A percentile compares a stretch with the other conserved stretches of the same genome.
Evolutionary conservation across 2,329 filamentous ascomycete species (phyloP).

Genomic region (Sporothrix sp.): DNA sequence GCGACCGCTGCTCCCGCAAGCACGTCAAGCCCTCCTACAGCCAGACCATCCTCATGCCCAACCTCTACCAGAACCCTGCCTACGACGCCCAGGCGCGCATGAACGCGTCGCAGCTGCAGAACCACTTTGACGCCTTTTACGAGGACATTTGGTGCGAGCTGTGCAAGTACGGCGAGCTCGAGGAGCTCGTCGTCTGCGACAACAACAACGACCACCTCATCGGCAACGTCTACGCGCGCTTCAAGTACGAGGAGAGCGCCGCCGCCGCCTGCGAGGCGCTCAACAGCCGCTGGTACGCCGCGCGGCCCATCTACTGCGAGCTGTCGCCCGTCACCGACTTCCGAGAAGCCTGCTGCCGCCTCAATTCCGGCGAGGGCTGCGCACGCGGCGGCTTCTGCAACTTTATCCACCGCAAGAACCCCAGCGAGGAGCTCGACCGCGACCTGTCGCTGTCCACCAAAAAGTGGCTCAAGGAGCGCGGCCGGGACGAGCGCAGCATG

Average conservation of each 20-base stretch:
- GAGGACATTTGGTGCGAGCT: slow-evolving; percentile 99
- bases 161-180: slow-evolving; percentile 95
- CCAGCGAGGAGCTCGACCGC: slow-evolving; percentile 74
- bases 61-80: slow-evolving; percentile 97
- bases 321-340: slow-evolving; percentile 95
- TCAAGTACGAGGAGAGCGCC: slow-evolving; percentile 98
- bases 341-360: slow-evolving; percentile 88
- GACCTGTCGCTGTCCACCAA: slow-evolving; percentile 84
- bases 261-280: slow-evolving; percentile 89
- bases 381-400: slow-evolving; percentile 97
- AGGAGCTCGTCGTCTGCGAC: slow-evolving; percentile 97
- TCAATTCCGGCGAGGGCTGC: slow-evolving; percentile 92
- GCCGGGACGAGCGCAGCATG: slow-evolving; percentile 72
- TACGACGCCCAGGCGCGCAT: slow-evolving; percentile 96
- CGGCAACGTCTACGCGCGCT: slow-evolving; percentile 97
- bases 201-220: slow-evolving; percentile 99
- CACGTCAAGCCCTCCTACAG: slow-evolving; percentile 98
- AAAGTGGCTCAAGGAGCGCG: slow-evolving; percentile 87
- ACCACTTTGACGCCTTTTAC: slow-evolving; percentile 99
- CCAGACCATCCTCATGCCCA: slow-evolving; percentile 95
- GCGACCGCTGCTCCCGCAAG: slow-evolving; percentile 94
- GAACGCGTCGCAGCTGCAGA: slow-evolving; percentile 91
- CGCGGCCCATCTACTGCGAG: slow-evolving; percentile 95
- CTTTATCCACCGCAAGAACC: slow-evolving; percentile 98
- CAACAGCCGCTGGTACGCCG: slow-evolving; percentile 94